Percentiles rank a stretch among this genome's conserved stretches.
Evolutionary conservation across 2,329 filamentous ascomycete genomes (phyloP).

Genomic region (Geosmithia flava): DNA sequence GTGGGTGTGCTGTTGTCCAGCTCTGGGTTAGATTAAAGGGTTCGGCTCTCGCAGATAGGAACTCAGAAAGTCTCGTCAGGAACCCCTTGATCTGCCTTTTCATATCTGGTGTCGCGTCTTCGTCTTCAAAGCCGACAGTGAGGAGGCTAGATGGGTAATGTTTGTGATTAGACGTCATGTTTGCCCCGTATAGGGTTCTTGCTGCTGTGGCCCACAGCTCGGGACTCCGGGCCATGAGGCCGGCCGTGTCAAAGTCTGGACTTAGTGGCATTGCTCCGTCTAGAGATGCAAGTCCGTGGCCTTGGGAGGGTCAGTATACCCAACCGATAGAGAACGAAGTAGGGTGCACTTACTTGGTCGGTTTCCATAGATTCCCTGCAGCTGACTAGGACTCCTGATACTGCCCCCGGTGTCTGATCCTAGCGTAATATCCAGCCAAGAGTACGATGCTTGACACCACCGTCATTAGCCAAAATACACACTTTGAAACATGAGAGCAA

Average conservation of each 20-base stretch:
- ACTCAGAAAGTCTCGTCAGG: not conserved
- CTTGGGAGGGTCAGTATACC: no score
- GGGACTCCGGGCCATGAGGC: constrained; percentile 24
- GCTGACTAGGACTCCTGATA: constrained; percentile 31
- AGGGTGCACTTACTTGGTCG: not conserved
- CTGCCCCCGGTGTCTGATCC: constrained; percentile 26
- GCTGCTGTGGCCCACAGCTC: constrained; percentile 18
- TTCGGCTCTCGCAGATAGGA: not conserved
- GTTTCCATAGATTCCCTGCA: constrained; percentile 1
- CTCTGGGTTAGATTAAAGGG: not conserved
- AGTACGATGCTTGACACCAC: constrained; percentile 7
- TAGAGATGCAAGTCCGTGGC: constrained; percentile 22
- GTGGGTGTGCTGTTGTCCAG: not conserved
- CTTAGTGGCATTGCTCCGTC: constrained; percentile 27
- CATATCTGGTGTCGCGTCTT: not conserved
- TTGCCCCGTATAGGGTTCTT: not conserved
- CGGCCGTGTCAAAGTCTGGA: constrained; percentile 27
- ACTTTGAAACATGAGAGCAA: no score
- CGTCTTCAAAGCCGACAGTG: not conserved
- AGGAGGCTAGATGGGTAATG: no score
- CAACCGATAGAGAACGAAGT: no score
- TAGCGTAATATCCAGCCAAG: constrained; percentile 13
- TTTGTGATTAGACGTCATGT: not conserved
- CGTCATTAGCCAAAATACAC: no score
- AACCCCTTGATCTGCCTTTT: not conserved